phyloP scores from a whole-genome alignment of 2,329 filamentous ascomycete species.

The Colletotrichum sp. region DNA sequence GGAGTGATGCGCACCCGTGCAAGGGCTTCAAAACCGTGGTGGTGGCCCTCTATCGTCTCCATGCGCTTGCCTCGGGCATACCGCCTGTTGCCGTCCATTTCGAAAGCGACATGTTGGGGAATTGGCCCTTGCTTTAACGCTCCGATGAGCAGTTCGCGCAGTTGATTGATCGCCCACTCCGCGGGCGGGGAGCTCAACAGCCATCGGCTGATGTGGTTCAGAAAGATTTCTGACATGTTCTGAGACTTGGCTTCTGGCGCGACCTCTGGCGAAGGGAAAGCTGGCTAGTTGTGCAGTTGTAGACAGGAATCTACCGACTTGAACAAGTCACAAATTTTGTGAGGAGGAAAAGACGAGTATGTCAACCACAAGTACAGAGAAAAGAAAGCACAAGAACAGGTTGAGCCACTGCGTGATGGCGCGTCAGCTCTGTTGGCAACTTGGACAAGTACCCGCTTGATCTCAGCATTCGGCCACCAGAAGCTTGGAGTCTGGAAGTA shows the following conservation, averaged over 20 bases:
- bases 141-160: conserved; percentile 86
- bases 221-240: conserved; percentile 61
- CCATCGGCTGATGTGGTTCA: conserved; percentile 64
- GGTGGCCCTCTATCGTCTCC: conserved; percentile 95
- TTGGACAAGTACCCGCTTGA: conserved; percentile 14
- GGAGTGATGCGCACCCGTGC: conserved; percentile 67
- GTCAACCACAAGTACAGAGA: neutral
- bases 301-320: neutral
- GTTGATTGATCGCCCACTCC: conserved; percentile 82
- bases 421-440: conserved; percentile 15
- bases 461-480: conserved; percentile 2
- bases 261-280: neutral
- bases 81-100: conserved; percentile 97
- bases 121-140: conserved; percentile 89
- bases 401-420: conserved; percentile 2
- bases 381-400: neutral
- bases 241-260: neutral
- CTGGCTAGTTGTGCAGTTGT: neutral
- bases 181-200: conserved; percentile 86
- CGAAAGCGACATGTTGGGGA: conserved; percentile 96
- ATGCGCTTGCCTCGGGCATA: conserved; percentile 91
- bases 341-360: neutral
- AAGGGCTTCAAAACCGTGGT: conserved; percentile 92
- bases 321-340: neutral
- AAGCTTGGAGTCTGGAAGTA: conserved; percentile 16